These are phyloP conservation scores for Trametes gibbosa DNA, from an alignment of 768 basidiomycete genomes.

Conservation along the genomic window DNA sequence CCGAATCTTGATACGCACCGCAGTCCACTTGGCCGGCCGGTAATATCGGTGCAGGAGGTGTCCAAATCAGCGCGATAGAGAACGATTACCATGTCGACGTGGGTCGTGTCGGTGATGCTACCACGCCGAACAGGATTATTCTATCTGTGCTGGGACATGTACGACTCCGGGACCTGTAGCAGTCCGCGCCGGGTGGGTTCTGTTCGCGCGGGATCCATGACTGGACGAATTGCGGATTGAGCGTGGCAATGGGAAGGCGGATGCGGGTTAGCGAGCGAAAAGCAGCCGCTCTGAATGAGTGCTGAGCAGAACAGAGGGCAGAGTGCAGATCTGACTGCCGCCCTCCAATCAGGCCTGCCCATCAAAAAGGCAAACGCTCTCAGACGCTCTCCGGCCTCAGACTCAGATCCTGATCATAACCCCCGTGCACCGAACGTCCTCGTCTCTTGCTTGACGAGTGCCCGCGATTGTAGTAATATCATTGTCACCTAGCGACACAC, in stretches of 20 bases:
- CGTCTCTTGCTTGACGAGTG: no score
- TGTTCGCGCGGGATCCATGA: neutral
- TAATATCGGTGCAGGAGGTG: neutral
- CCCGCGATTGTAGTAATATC: no score
- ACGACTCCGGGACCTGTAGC: neutral
- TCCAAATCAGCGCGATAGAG: slow-evolving; percentile 4
- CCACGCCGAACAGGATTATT: neutral
- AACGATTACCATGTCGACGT: slow-evolving; percentile 20
- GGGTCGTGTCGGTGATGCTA: slow-evolving; percentile 4
- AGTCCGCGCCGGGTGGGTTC: neutral
- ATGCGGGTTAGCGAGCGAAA: slow-evolving; percentile 1
- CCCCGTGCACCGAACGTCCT: no score
- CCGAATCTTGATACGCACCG: slow-evolving; percentile 1
- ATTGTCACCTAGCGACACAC: no score
- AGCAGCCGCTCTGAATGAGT: neutral
- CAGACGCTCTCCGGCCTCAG: neutral
- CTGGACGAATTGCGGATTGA: neutral
- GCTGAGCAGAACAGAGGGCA: neutral
- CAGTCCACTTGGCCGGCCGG: neutral
- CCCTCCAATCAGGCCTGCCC: neutral
- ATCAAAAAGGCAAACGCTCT: slow-evolving; percentile 3
- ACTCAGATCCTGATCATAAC: slow-evolving; percentile 4
- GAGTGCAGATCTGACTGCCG: no score
- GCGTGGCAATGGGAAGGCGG: slow-evolving; percentile 1
- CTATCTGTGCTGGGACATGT: neutral